Evolutionary conservation across 768 basidiomycete genomes (phyloP).

Genomic region (Amanita exitialis): DNA sequence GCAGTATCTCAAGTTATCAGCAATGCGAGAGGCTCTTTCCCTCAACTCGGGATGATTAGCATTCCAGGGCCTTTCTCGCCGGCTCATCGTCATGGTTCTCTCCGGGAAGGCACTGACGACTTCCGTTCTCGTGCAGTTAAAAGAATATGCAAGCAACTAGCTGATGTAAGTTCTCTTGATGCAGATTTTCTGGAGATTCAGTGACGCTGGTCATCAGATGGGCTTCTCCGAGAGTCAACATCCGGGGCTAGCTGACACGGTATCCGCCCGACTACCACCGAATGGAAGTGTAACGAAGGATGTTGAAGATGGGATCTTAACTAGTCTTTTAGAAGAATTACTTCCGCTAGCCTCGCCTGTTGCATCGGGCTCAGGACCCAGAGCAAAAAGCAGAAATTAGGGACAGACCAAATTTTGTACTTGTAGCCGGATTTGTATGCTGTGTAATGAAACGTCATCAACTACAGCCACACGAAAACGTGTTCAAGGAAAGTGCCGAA

Average conservation of each 20-base stretch:
- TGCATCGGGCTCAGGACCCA: slow-evolving; percentile 25
- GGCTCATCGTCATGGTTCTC: slow-evolving; percentile 14
- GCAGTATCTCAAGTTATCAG: slow-evolving; percentile 33
- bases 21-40: slow-evolving; percentile 49
- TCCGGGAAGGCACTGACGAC: slow-evolving; percentile 19
- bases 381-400: not conserved
- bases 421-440: slow-evolving; percentile 14
- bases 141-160: slow-evolving; percentile 47
- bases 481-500: slow-evolving; percentile 3
- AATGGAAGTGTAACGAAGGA: slow-evolving; percentile 37
- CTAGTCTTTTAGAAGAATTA: slow-evolving; percentile 49
- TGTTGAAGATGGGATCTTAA: slow-evolving; percentile 56
- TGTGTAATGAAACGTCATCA: not conserved
- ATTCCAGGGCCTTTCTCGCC: slow-evolving; percentile 33
- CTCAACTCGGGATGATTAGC: slow-evolving; percentile 54
- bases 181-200: slow-evolving; percentile 7
- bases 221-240: slow-evolving; percentile 56
- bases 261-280: slow-evolving; percentile 38
- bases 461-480: not conserved
- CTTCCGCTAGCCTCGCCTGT: slow-evolving; percentile 24
- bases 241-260: slow-evolving; percentile 39
- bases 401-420: slow-evolving; percentile 13
- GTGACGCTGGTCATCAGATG: slow-evolving; percentile 36
- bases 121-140: slow-evolving; percentile 29
- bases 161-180: slow-evolving; percentile 40